Percentiles rank a stretch among this genome's conserved stretches.
These are phyloP conservation scores for Podaxis carcinomalis DNA, from an alignment of 768 basidiomycete genomes.

Conservation along the genomic window DNA sequence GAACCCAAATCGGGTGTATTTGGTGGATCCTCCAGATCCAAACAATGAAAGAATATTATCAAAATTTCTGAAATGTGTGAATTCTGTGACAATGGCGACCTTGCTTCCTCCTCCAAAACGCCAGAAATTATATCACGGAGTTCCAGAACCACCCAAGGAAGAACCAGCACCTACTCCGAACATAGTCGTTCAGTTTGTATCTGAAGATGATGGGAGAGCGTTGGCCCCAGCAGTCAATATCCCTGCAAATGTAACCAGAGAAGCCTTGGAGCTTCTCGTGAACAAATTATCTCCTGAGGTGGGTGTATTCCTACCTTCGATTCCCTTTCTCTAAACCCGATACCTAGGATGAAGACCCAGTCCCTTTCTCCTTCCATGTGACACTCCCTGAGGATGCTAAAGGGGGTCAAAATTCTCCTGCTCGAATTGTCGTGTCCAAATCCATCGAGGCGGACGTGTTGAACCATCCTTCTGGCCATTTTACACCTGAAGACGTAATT, in stretches of 20 bases:
- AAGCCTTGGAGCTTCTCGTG: conserved; percentile 82
- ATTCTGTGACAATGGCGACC: conserved; percentile 62
- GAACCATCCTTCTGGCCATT: conserved; percentile 61
- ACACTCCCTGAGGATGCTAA: conserved; percentile 55
- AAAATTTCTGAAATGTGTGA: not conserved
- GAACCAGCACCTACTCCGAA: conserved; percentile 45
- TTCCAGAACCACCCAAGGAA: conserved; percentile 60
- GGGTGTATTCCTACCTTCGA: conserved; percentile 18
- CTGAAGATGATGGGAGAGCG: conserved; percentile 75
- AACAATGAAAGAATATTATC: not conserved
- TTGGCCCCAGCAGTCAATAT: conserved; percentile 87
- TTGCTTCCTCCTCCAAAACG: conserved; percentile 87
- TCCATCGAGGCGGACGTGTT: conserved; percentile 83
- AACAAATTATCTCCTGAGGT: conserved; percentile 83
- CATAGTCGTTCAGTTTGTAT: conserved; percentile 89
- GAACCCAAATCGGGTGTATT: not conserved
- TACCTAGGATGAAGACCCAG: conserved; percentile 75
- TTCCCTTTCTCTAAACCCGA: conserved; percentile 14
- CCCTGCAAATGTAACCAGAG: conserved; percentile 81
- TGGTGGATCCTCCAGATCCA: conserved; percentile 8
- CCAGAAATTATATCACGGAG: conserved; percentile 75
- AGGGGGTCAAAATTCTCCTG: conserved; percentile 50
- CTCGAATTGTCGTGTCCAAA: conserved; percentile 78
- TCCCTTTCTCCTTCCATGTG: conserved; percentile 91
- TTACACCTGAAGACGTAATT: conserved; percentile 85